Percentiles rank a stretch among this genome's conserved stretches.
These are phyloP conservation scores for Tilletiopsis washingtonensis DNA, from an alignment of 1,284 basidiomycete species.

Conservation along the genomic window DNA sequence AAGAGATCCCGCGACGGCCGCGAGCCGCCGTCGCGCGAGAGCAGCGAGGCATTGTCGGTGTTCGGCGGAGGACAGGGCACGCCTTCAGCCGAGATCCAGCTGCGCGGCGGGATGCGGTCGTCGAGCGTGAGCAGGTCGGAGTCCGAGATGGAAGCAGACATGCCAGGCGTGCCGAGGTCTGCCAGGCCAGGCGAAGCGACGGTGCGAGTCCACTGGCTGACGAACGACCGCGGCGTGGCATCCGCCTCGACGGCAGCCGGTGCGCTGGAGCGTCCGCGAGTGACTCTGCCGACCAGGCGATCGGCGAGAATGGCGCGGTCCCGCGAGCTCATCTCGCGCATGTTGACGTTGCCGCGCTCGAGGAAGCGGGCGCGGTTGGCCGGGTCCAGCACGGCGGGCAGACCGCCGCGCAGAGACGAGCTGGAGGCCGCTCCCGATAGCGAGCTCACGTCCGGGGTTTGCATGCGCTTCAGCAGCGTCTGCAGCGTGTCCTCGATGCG, in stretches of 20 bases:
- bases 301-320: conserved; percentile 6
- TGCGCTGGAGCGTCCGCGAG: background rate
- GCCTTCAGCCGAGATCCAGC: conserved; percentile 23
- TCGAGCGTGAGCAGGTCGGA: conserved; percentile 6
- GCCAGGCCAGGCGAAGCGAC: background rate
- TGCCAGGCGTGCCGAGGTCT: background rate
- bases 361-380: background rate
- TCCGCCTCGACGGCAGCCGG: background rate
- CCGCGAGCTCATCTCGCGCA: no score
- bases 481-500: conserved; percentile 17
- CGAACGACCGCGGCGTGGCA: background rate
- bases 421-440: no score
- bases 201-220: background rate
- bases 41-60: conserved; percentile 11
- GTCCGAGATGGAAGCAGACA: conserved; percentile 9
- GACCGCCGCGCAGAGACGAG: background rate
- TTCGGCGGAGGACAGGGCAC: conserved; percentile 28
- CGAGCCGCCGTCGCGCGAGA: conserved; percentile 11
- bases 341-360: background rate
- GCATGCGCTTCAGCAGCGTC: conserved; percentile 21
- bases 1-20: background rate
- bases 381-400: background rate
- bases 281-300: background rate
- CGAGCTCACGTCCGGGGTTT: conserved; percentile 12
- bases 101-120: conserved; percentile 26